Conservation (phyloP, 2,329 filamentous ascomycete genomes). For the Talaromyces sp. region DNA sequence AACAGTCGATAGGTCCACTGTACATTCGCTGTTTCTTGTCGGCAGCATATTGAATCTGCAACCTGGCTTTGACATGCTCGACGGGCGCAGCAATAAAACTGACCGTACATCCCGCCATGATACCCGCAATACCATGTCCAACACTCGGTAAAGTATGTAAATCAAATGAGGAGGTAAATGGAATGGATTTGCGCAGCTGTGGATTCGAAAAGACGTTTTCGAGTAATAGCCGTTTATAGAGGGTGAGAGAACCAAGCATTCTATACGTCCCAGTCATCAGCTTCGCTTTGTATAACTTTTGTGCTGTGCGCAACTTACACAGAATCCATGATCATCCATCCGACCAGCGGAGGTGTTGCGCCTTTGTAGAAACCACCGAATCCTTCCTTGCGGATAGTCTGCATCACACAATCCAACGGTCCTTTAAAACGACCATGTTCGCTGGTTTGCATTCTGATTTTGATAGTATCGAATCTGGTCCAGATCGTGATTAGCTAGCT, state of each 20-base stretch:
- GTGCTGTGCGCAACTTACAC: conserved; percentile 39
- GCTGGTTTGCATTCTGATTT: conserved; percentile 91
- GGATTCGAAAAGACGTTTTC: conserved; percentile 70
- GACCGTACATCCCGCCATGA: conserved; percentile 83
- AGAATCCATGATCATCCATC: conserved; percentile 98
- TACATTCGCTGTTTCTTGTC: conserved; percentile 75
- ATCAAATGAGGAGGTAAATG: conserved; percentile 36
- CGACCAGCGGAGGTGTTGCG: conserved; percentile 83
- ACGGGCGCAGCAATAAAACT: conserved; percentile 90
- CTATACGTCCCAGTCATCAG: conserved; percentile 30
- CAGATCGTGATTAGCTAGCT: neutral
- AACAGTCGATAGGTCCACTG: conserved; percentile 80
- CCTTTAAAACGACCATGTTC: conserved; percentile 73
- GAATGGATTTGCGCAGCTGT: conserved; percentile 35
- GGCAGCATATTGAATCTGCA: conserved; percentile 91
- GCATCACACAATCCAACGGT: conserved; percentile 77
- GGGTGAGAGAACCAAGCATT: conserved; percentile 87
- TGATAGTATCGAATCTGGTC: conserved; percentile 84
- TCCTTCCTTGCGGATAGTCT: conserved; percentile 84
- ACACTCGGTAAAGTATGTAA: conserved; percentile 62
- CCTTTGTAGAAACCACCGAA: conserved; percentile 88
- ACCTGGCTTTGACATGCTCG: conserved; percentile 88
- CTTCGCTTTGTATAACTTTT: neutral
- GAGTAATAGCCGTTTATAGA: conserved; percentile 81
- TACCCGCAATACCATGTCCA: conserved; percentile 83